A percentile compares a stretch with the other conserved stretches of the same genome.
phyloP scores from a whole-genome alignment of 345 rosid species.

The Ceriops zippeliana region DNA sequence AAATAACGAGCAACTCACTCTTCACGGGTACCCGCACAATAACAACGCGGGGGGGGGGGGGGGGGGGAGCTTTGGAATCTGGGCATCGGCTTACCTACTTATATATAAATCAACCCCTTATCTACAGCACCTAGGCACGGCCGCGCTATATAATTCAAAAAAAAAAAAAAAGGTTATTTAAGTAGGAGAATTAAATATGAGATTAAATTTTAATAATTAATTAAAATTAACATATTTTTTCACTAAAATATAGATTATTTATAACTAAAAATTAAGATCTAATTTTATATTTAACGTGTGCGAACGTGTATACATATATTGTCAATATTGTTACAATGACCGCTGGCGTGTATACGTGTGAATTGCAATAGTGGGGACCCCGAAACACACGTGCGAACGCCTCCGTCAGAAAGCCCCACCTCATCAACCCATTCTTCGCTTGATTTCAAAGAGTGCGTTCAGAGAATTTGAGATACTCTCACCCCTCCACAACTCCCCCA shows the following conservation, averaged over 20 bases:
- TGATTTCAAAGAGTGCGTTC: constrained; percentile 9
- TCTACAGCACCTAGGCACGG: too few species aligned
- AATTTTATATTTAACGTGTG: too few species aligned
- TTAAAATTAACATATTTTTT: too few species aligned
- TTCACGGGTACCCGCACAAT: not conserved
- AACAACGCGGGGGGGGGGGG: not conserved
- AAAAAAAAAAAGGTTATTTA: too few species aligned
- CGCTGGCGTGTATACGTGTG: constrained; percentile 1
- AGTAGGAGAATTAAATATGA: too few species aligned
- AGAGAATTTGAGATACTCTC: not conserved
- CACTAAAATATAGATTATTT: too few species aligned
- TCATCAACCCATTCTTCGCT: constrained; percentile 21
- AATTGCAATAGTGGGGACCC: not conserved
- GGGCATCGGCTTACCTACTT: constrained; percentile 7
- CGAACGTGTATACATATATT: too few species aligned
- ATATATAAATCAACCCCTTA: not conserved
- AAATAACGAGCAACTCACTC: not conserved
- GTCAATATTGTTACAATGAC: not conserved
- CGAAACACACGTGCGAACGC: constrained; percentile 18
- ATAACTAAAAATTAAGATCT: too few species aligned
- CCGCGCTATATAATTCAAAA: not conserved
- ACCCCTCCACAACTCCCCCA: not conserved
- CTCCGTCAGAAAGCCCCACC: constrained; percentile 12
- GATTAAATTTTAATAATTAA: too few species aligned
- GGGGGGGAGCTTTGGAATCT: not conserved